A percentile compares a stretch with the other conserved stretches of the same genome.
These are phyloP conservation scores for Cladophialophora exuberans DNA, from an alignment of 2,329 filamentous ascomycete species.

Conservation along the genomic window DNA sequence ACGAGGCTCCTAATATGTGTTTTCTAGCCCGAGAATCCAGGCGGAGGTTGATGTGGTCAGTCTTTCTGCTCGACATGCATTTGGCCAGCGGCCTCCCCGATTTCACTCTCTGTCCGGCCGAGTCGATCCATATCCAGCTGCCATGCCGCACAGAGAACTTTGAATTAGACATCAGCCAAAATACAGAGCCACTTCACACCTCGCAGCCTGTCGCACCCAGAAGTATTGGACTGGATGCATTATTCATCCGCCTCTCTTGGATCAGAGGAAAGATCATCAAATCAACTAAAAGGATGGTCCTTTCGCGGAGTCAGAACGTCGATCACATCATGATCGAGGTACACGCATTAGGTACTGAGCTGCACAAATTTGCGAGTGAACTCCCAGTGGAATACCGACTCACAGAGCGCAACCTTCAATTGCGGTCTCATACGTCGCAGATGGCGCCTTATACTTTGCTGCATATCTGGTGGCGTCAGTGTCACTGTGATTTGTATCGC, in stretches of 20 bases:
- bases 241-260: not conserved
- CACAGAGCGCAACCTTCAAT: conserved; percentile 14
- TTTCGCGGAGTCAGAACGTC: no score
- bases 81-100: conserved; percentile 52
- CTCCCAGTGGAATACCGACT: conserved; percentile 10
- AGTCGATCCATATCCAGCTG: conserved; percentile 51
- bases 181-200: no score
- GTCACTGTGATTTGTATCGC: conserved; percentile 19
- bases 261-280: no score
- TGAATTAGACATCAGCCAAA: conserved; percentile 39
- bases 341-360: conserved; percentile 17
- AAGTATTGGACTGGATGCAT: not conserved
- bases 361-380: conserved; percentile 1
- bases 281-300: no score
- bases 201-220: not conserved
- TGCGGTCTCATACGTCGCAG: conserved; percentile 12
- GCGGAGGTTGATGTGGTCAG: conserved; percentile 53
- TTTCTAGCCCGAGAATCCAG: conserved; percentile 46
- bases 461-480: conserved; percentile 24
- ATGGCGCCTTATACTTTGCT: conserved; percentile 14
- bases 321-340: no score
- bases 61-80: conserved; percentile 53
- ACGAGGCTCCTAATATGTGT: conserved; percentile 52
- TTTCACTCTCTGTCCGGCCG: conserved; percentile 50
- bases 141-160: conserved; percentile 57